Percentiles rank a stretch among this genome's conserved stretches.
phyloP scores from a whole-genome alignment of 441 rosid genomes.

The Pelargonium cotyledonis region DNA sequence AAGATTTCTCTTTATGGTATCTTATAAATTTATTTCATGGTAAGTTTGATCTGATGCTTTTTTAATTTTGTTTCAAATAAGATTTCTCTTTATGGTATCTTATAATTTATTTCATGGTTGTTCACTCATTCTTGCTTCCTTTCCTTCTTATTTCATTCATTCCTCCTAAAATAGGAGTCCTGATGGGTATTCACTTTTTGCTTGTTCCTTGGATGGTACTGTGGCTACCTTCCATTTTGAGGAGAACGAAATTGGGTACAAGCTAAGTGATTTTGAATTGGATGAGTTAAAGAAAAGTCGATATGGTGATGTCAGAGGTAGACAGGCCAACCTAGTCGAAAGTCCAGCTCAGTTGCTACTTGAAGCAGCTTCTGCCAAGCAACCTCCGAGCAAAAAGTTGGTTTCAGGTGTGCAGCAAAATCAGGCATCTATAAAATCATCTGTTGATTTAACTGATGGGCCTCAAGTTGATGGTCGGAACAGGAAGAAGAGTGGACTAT shows the following conservation, averaged over 20 bases:
- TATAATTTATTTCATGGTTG: neutral
- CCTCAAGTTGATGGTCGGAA: constrained; percentile 24
- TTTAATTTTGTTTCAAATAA: neutral
- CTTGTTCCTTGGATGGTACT: constrained; percentile 96
- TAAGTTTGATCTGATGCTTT: constrained; percentile 26
- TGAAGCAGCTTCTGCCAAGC: constrained; percentile 78
- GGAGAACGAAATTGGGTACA: constrained; percentile 64
- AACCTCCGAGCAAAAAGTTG: constrained; percentile 47
- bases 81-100: neutral
- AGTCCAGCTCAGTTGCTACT: constrained; percentile 89
- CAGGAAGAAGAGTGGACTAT: constrained; percentile 32
- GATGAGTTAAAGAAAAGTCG: constrained; percentile 85
- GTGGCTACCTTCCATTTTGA: constrained; percentile 88
- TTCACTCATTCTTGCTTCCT: neutral
- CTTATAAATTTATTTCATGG: constrained; percentile 43
- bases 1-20: neutral
- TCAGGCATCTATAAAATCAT: constrained; percentile 43
- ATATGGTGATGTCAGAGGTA: constrained; percentile 88
- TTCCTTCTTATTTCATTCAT: constrained; percentile 16
- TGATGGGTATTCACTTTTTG: constrained; percentile 90
- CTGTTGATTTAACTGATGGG: constrained; percentile 26
- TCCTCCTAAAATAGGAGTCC: constrained; percentile 67
- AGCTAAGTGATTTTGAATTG: constrained; percentile 67
- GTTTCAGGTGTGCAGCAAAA: constrained; percentile 48
- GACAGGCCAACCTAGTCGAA: constrained; percentile 85